Conservation (phyloP, 129 eudicot genomes). For the Tagetes patula region DNA sequence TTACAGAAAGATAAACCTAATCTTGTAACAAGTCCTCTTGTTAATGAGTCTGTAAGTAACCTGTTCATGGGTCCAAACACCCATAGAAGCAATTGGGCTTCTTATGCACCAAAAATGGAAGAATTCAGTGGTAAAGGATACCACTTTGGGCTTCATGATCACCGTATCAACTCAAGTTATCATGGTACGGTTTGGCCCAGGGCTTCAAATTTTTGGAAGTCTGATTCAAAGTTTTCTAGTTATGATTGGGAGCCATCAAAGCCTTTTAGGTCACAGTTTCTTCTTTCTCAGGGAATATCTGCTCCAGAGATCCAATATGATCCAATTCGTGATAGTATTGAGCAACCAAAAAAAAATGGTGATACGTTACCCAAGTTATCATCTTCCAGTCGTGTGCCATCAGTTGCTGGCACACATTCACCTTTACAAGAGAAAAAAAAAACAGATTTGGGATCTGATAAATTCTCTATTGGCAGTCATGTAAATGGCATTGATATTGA, state of each 20-base stretch:
- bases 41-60: slow-evolving; percentile 19
- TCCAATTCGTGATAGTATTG: slow-evolving; percentile 67
- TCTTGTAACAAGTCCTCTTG: slow-evolving; percentile 5
- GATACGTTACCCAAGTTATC: slow-evolving; percentile 37
- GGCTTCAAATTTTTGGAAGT: slow-evolving; percentile 38
- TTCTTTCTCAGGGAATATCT: slow-evolving; percentile 44
- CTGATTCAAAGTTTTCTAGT: slow-evolving; percentile 40
- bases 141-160: slow-evolving; percentile 31
- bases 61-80: slow-evolving; percentile 24
- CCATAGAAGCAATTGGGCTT: slow-evolving; percentile 28
- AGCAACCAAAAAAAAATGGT: slow-evolving; percentile 29
- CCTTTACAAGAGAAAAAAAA: slow-evolving; percentile 29
- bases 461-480: slow-evolving; percentile 33
- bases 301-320: slow-evolving; percentile 52
- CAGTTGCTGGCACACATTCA: slow-evolving; percentile 31
- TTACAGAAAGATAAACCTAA: slow-evolving; percentile 26
- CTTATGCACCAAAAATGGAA: slow-evolving; percentile 32
- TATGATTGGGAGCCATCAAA: slow-evolving; percentile 77
- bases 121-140: slow-evolving; percentile 34
- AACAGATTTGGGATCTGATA: slow-evolving; percentile 29
- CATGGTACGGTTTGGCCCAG: slow-evolving; percentile 33
- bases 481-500: slow-evolving; percentile 24
- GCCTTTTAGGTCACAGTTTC: slow-evolving; percentile 64
- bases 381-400: slow-evolving; percentile 37
- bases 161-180: slow-evolving; percentile 24